Evolutionary conservation across 2,329 filamentous ascomycete species (phyloP), one percentile per base, ranked within the genome.

Genomic region (Botryotinia globosa): DNA sequence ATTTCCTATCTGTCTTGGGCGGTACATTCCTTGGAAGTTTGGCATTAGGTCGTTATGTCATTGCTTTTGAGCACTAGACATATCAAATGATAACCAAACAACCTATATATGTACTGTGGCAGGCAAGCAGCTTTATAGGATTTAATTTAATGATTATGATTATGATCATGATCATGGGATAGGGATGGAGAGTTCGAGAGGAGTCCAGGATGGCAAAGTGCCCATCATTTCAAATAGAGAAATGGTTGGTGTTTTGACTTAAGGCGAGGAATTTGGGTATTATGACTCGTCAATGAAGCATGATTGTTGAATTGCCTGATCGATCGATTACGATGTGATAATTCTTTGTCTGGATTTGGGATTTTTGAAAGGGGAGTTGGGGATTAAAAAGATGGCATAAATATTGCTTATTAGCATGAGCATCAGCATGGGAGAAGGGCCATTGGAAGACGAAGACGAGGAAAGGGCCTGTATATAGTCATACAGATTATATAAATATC

Each of bases 1-100:
- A 96, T 81, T 95, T 95, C 81, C 82, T 94, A 71, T 94, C 92
- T 0, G 87, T 94, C n/a, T 85, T 97, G 18, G 91, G 85, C 7
- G 91, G 91, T 22, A 88, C 92, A 2, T 98, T 98, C 79, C 80
- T 97, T n/a, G 95, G 95, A 37, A 96, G 96, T 81, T 83, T 98
- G 12, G 75, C 75, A 22, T 68, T 81, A n/a, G 80, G 80, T 39
- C 75, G 80, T 65, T 81, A 80, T 66, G 74, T 73, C 25, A 74
- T 72, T 44, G 45, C 70, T 16, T 73, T 65, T 51, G 74, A 77
- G 67, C 77, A 78, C 39, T 76, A 76, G 58, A 71, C n/a, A 64
- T 73, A 34, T 12, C 34, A 22, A 61, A 18, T 25, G 44, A 20
- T 9, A 12, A 42, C 16, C 29, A 56, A 56, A 42, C 25, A 56